Evolutionary conservation across 148 eudicot genomes (phyloP).

Genomic region (Fallopia convolvulus): DNA sequence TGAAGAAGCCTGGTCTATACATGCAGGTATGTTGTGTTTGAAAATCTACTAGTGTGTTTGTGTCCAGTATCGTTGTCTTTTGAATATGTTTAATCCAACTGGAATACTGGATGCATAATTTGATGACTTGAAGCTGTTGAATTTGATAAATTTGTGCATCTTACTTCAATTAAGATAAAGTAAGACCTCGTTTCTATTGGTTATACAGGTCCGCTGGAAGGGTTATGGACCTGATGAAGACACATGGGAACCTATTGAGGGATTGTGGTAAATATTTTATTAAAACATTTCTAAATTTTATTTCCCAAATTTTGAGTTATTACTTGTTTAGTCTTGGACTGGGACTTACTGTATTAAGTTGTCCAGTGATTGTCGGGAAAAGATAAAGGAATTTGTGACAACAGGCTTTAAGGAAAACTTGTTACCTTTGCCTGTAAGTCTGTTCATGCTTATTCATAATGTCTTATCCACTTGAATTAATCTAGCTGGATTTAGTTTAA

Average conservation of each 20-base stretch:
- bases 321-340: neutral
- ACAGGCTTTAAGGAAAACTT: constrained; percentile 35
- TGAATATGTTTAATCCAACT: neutral
- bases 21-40: constrained; percentile 44
- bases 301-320: neutral
- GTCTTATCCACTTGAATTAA: neutral
- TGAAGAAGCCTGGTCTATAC: constrained; percentile 24
- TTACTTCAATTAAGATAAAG: neutral
- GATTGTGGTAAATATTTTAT: constrained; percentile 42
- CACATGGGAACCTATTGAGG: constrained; percentile 76
- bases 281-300: neutral
- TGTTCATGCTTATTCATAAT: neutral
- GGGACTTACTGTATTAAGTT: neutral
- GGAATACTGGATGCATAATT: neutral
- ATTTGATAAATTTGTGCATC: neutral
- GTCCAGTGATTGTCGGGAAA: constrained; percentile 41
- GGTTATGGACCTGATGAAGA: constrained; percentile 64
- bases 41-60: neutral
- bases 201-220: constrained; percentile 65
- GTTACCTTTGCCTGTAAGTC: constrained; percentile 64
- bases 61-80: neutral
- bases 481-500: neutral
- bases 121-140: no score
- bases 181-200: neutral
- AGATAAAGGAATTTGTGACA: constrained; percentile 49